phyloP scores from a whole-genome alignment of 192 early-diverging fungal genomes.

The Anaeromyces robustus region DNA sequence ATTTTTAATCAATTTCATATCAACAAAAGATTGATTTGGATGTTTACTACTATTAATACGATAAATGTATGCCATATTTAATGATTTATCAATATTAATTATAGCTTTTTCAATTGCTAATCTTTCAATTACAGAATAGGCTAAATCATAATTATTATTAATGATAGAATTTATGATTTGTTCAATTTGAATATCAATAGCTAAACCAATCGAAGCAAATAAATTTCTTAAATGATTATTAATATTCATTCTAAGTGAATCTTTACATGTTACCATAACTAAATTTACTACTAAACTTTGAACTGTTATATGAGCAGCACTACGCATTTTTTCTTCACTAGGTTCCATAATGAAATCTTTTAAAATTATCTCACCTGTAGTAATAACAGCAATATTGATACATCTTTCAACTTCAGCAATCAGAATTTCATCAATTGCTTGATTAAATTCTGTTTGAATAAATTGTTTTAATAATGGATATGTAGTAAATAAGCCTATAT shows the following conservation, averaged over 20 bases:
- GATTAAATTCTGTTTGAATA: not conserved
- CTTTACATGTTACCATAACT: conserved; percentile 85
- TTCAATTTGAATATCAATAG: conserved; percentile 27
- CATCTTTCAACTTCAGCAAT: conserved; percentile 86
- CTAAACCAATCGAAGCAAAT: not conserved
- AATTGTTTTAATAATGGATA: not conserved
- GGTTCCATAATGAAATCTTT: conserved; percentile 95
- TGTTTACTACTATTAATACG: conserved; percentile 41
- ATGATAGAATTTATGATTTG: conserved; percentile 72
- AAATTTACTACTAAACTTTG: conserved; percentile 73
- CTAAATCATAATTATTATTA: conserved; percentile 83
- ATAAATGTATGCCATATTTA: conserved; percentile 46
- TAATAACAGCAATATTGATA: conserved; percentile 80
- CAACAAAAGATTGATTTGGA: not conserved
- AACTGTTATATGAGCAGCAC: conserved; percentile 87
- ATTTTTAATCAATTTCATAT: not conserved
- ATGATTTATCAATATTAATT: conserved; percentile 75
- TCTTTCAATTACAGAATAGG: conserved; percentile 86
- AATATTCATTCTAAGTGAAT: conserved; percentile 53
- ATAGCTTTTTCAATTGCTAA: conserved; percentile 88
- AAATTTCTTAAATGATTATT: not conserved
- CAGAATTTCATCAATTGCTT: conserved; percentile 19
- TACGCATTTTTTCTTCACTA: conserved; percentile 84
- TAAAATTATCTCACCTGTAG: conserved; percentile 76
- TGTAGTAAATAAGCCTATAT: not conserved